Evolutionary conservation across 768 basidiomycete genomes (phyloP), one percentile per base, ranked within the genome.

Genomic region (Fomitopsis serialis): DNA sequence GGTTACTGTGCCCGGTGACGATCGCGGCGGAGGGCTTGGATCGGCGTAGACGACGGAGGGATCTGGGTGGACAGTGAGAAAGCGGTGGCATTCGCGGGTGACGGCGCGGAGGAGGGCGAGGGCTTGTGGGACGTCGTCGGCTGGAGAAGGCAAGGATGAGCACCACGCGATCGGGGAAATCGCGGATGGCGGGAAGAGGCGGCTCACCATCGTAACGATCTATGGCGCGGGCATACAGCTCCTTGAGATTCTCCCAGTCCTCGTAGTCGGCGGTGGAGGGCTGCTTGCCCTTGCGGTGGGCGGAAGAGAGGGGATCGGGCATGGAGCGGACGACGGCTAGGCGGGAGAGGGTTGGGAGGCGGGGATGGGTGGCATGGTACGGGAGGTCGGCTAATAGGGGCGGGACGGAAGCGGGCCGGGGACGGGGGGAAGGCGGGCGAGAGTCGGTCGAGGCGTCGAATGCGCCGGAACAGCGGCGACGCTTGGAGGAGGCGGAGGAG

Each of bases 161-260:
- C 29, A 32, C 29, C 29, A 32, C 6, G 29, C 29, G 5, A 25
- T 29, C 32, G 19, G 48, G 22, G 34, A 42, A 21, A 54, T 37
- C 32, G 17, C 27, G 48, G 35, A 25, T 9, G 21, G 37, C 19
- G 15, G 15, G 37, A 17, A 34, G 15, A 72, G n/a, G n/a, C n/a
- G n/a, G n/a, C 78, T 57, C 62, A 83, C 83, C 70, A 57, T 87
- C 83, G 58, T 81, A 84, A 53, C 75, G 72, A 55, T 83, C 78
- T 2, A 75, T 72, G 19, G 83, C 82, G 47, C 74, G 74, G 0
- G 71, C 68, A 62, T 83, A 84, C 10, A 85, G 71, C 53, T 82
- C 80, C 64, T 85, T 86, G 42, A 87, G 69, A 65, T 81, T 79
- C 50, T 81, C 75, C 86, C 85, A 87, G 61, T 86, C 84, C 50